Evolutionary conservation across 2,329 filamentous ascomycete species (phyloP).

Genomic region (Helicocarpus griseus): DNA sequence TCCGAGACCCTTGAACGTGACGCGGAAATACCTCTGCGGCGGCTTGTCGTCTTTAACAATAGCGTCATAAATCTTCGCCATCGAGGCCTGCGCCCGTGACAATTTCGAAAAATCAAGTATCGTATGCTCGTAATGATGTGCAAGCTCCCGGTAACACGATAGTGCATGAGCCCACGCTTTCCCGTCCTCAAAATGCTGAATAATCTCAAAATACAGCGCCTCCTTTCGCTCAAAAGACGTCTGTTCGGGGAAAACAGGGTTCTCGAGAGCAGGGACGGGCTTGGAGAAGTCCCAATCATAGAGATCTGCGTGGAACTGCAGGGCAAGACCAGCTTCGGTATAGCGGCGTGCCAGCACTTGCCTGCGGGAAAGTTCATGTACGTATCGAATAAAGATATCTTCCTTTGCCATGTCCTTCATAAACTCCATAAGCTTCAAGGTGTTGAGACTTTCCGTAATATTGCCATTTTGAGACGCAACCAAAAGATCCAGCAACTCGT

Average conservation of each 20-base stretch:
- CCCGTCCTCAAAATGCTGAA: constrained; percentile 90
- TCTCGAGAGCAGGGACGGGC: constrained; percentile 55
- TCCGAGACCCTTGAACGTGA: constrained; percentile 79
- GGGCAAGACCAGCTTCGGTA: constrained; percentile 78
- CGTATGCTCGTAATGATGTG: constrained; percentile 81
- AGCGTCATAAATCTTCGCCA: constrained; percentile 83
- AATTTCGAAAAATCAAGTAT: constrained; percentile 87
- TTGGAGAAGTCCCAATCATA: constrained; percentile 80
- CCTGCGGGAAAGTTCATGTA: constrained; percentile 76
- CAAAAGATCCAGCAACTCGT: constrained; percentile 83
- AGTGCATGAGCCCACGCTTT: constrained; percentile 86
- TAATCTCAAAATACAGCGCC: constrained; percentile 84
- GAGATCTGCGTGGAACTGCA: constrained; percentile 82
- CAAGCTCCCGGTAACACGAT: constrained; percentile 80
- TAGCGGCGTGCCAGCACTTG: constrained; percentile 68
- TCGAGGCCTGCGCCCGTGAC: constrained; percentile 77
- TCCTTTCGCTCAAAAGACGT: constrained; percentile 89
- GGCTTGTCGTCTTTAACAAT: constrained; percentile 72
- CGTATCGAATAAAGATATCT: constrained; percentile 91
- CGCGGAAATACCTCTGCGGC: constrained; percentile 80
- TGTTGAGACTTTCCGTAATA: constrained; percentile 73
- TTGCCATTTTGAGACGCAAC: constrained; percentile 76
- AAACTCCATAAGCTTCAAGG: constrained; percentile 87
- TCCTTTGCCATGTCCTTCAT: constrained; percentile 94
- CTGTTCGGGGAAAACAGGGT: constrained; percentile 72